Evolutionary conservation across 1,284 basidiomycete genomes (phyloP), one percentile per base, ranked within the genome.

Genomic region (Inonotus obliquus): DNA sequence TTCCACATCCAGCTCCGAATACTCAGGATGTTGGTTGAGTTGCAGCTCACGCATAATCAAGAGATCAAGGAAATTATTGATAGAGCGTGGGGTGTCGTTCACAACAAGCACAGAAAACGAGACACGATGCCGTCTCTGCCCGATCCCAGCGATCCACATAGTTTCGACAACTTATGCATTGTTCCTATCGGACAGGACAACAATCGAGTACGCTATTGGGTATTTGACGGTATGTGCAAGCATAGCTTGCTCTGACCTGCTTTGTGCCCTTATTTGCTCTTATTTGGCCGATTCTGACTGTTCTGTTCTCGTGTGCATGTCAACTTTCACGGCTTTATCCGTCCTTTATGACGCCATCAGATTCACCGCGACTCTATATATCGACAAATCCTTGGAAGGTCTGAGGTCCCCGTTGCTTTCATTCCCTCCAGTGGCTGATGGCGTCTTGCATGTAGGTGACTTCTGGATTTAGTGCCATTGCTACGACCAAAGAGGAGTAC

Each of bases 381-480:
- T 92, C 91, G 32, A 89, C 87, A 10, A 92, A 92, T 71, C 90
- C 90, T 35, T 92, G 90, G 91, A 92, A 91, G 76, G 51, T 52
- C 27, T 35, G 21, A 52, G 51, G 5, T 14, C 27, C 51, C n/a
- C 14, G 9, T 17, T 7, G 27, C 9, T 9, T 14, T 27, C 29
- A 4, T 27, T 9, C 11, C 27, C 9, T 35, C 14, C 32, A 6
- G 17, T 37, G 13, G 29, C 51, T 52, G 17, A 52, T 52, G 7
- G 17, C 23, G 17, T 11, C n/a, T 1, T 29, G 4, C 35, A 11
- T 32, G 14, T n/a, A 52, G 51, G 85, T 86, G 39, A 83, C 86
- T 17, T 83, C 88, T 29, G 84, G 84, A 27, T 89, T 92, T 69
- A 79, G 85, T 66, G 79, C 84, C 17, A 73, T 87, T 56, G 82